These are phyloP conservation scores for Russula compacta DNA, from an alignment of 768 basidiomycete genomes.

Conservation along the genomic window DNA sequence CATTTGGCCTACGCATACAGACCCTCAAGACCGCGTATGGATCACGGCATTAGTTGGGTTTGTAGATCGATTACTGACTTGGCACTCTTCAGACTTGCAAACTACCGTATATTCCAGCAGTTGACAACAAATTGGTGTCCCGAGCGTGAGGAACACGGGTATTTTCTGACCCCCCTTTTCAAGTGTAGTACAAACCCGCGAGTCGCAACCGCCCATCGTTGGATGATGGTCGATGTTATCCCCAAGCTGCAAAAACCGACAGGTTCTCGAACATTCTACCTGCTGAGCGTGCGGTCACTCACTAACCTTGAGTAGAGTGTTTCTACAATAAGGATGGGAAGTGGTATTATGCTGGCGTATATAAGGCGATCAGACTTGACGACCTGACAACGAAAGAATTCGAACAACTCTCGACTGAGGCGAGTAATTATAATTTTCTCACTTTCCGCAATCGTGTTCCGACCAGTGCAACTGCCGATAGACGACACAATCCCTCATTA, in stretches of 20 bases:
- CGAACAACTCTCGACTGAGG: constrained; percentile 57
- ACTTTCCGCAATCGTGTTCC: neutral
- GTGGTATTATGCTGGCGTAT: constrained; percentile 81
- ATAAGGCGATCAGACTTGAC: constrained; percentile 56
- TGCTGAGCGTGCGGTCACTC: neutral
- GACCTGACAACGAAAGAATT: constrained; percentile 62
- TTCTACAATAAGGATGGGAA: constrained; percentile 74
- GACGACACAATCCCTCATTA: constrained; percentile 59
- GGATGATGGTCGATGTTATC: constrained; percentile 56
- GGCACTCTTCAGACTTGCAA: constrained; percentile 40
- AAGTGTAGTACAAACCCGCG: constrained; percentile 76
- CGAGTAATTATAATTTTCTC: constrained; percentile 21
- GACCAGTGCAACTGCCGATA: constrained; percentile 23
- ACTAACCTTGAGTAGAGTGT: constrained; percentile 43
- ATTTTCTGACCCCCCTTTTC: constrained; percentile 61
- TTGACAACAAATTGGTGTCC: constrained; percentile 70
- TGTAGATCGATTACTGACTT: neutral
- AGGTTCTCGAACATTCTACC: constrained; percentile 31
- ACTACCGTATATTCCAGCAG: constrained; percentile 60
- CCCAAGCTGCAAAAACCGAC: constrained; percentile 52
- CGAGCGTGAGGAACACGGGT: constrained; percentile 76
- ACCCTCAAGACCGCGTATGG: constrained; percentile 49
- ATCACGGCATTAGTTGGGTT: neutral
- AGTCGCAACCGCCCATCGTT: constrained; percentile 66
- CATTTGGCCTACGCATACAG: constrained; percentile 27